Base-by-base conservation (phyloP, 441 rosid species). In the Manihot esculenta region DNA sequence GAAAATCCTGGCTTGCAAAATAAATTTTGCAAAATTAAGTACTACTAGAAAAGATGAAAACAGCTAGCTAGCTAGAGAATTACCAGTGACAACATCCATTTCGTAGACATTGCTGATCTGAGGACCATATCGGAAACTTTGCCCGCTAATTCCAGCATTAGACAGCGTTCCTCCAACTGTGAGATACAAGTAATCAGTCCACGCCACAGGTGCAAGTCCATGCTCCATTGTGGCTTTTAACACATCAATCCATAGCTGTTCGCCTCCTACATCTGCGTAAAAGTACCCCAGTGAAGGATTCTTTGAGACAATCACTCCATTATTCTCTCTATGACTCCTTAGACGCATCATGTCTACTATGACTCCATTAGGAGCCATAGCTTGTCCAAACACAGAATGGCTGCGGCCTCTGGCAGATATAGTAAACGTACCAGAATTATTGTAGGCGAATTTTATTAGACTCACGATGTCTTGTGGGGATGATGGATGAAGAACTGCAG, bases 121-220 rank as follows among this genome's bases (percentile, higher is more conserved):
- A 54, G 98, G 99, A 54, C 99, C 98, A 24, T 76, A 83, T 6
- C 92, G 88, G 74, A 93, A 95, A 21, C 82, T 81, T 56, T 89
- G 93, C 21, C 99, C 99, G 23, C 99, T 82, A 21, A 95, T 95
- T 74, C 99, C 99, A 13, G 91, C 98, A 65, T 95, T 91, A 10
- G 98, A 91, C 51, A 95, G 95, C 6, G 99, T 95, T 45, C 99
- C 99, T 3, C 98, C 99, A 1, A 93, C 94, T 13, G 85, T 93
- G 4, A 95, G 84, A 76, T 91, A 81, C 86, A 95, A 72, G 62
- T 91, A 95, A 68, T 95, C 99, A 0, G 99, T 91, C 89, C 89
- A 95, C 10, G 97, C 82, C 53, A 81, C 82, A 41, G 99, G 96
- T 44, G 97, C 80, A 56, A 91, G 80, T 35, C 97, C 98, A 63